Percentiles rank a stretch among this genome's conserved stretches.
Evolutionary conservation across 345 rosid genomes (phyloP).

Genomic region (Corymbia maculata): DNA sequence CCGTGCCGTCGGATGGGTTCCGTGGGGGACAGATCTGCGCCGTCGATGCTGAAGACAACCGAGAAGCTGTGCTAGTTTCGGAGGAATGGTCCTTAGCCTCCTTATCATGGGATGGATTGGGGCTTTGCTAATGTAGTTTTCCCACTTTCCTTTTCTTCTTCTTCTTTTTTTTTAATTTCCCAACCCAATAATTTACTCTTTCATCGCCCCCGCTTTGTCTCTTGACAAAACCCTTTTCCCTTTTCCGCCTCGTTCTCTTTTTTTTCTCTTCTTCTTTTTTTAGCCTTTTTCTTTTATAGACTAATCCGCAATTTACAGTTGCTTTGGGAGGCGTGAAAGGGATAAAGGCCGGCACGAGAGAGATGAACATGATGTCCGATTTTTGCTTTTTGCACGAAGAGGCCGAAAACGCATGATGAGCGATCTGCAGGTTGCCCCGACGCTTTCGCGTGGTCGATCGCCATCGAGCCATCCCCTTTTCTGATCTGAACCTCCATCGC

Average conservation of each 20-base stretch:
- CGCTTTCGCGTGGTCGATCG: neutral
- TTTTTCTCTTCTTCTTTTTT: fast-evolving
- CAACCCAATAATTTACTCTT: neutral
- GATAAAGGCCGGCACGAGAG: neutral
- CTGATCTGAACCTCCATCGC: neutral
- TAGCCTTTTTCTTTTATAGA: neutral
- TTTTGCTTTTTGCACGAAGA: neutral
- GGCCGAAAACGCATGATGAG: neutral
- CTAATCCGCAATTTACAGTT: neutral
- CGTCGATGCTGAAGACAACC: constrained; percentile 11
- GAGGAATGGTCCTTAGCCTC: neutral
- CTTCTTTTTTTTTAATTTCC: neutral
- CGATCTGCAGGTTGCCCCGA: neutral
- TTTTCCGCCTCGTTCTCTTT: neutral
- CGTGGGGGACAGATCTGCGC: neutral
- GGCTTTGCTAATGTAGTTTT: neutral
- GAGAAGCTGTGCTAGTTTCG: constrained; percentile 12
- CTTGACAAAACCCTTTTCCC: neutral
- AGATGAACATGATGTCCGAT: neutral
- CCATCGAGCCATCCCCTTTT: neutral
- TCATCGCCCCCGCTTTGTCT: neutral
- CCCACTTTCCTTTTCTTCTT: neutral
- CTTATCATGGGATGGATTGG: neutral
- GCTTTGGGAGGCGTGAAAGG: neutral
- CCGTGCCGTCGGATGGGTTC: constrained; percentile 13